Evolutionary conservation across 257 asterid species (phyloP).

Genomic region (Nicotiana knightiana): DNA sequence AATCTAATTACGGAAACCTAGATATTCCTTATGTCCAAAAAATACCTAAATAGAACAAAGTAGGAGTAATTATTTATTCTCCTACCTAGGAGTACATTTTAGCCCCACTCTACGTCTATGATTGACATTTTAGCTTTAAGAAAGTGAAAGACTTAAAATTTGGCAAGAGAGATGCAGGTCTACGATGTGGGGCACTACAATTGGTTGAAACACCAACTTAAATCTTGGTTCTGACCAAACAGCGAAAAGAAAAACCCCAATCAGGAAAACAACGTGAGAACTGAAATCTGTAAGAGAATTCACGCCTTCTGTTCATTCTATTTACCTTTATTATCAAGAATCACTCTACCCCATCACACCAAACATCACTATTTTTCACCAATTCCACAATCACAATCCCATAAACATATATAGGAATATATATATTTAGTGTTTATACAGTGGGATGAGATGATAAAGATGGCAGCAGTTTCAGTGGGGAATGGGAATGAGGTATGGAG

Average conservation of each 20-base stretch:
- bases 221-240: neutral
- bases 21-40: neutral
- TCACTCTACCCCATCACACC: neutral
- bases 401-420: too few species aligned
- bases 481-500: slow-evolving; percentile 32
- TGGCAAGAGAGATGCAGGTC: neutral
- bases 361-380: neutral
- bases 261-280: neutral
- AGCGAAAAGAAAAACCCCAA: neutral
- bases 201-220: neutral
- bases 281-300: neutral
- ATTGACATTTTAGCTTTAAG: neutral
- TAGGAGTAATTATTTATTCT: neutral
- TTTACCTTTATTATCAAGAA: neutral
- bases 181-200: neutral
- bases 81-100: neutral
- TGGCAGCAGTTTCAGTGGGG: slow-evolving; percentile 28
- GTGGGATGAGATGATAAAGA: slow-evolving; percentile 27
- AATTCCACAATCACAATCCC: neutral
- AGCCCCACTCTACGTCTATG: neutral
- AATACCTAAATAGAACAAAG: neutral
- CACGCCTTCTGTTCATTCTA: neutral
- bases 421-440: neutral
- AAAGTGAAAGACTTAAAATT: neutral
- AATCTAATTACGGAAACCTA: neutral